Base-by-base conservation (phyloP, 768 basidiomycete species). In the Suillus plorans region DNA sequence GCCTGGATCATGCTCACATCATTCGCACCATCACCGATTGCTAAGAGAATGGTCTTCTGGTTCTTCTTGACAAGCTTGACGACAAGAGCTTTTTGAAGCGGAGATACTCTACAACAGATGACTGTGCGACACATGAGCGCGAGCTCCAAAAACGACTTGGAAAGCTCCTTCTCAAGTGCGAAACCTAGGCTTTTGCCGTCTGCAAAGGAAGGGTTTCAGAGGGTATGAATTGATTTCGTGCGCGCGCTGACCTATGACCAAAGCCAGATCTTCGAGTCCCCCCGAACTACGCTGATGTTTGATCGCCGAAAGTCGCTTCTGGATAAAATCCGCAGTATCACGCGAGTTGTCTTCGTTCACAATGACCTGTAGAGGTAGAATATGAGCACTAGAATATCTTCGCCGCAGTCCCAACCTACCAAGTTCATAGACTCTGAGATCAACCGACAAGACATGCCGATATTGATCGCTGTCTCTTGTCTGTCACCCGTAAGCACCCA, bases 1-100 rank as follows among this genome's bases (percentile, higher is more conserved):
- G 97, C 97, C 74, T 99, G 97, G 65, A 99, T 99, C 97, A 99
- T 99, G 74, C 94, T 94, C 69, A 99, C 97, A 76, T 99, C 97
- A 75, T 98, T 99, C 2, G 97, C 97, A 59, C 97, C 97, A 68
- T 99, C 97, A 25, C 97, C 97, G 60, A 99, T 98, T 4, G 97
- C 97, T 9, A 99, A 85, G n/a, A 97, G 81, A 62, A 97, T 94
- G 8, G 95, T 85, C 64, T 94, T 94, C 70, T 90, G 88, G 75
- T 97, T 96, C 77, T 96, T 96, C 83, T 98, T 98, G 63, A 99
- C 97, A n/a, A 99, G 86, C 77, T 98, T 98, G 68, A 99, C 97
- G 5, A 99, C 96, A 45, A 97, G 84, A 0, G 97, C 97, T 76
- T 99, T 99, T 76, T 99, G 97, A 53, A 99, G 77, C 6, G 97